A percentile compares a stretch with the other conserved stretches of the same genome.
Conservation (phyloP, 2,329 filamentous ascomycete species). For the Aspergillus sergii region DNA sequence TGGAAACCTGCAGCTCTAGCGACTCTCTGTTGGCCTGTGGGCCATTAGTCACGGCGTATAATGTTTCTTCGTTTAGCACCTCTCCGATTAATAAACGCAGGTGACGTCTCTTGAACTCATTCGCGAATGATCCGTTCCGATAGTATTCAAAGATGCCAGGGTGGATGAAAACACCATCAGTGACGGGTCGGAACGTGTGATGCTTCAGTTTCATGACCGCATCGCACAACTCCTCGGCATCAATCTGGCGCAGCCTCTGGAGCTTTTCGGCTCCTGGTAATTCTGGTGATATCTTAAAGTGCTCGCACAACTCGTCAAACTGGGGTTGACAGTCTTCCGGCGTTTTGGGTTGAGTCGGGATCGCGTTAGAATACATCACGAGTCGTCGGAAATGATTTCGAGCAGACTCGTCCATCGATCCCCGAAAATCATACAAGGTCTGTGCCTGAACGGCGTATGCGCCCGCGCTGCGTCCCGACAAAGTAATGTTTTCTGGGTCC, state of each 20-base stretch:
- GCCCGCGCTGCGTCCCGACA: constrained; percentile 49
- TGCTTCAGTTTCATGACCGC: constrained; percentile 44
- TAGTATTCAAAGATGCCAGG: constrained; percentile 44
- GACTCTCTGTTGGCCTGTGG: constrained; percentile 37
- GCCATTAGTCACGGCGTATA: constrained; percentile 47
- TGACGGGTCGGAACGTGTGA: constrained; percentile 52
- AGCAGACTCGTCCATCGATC: constrained; percentile 18
- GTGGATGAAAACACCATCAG: constrained; percentile 46
- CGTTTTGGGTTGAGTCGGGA: constrained; percentile 48
- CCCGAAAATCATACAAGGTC: constrained; percentile 45
- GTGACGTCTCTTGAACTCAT: constrained; percentile 38
- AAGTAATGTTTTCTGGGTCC: constrained; percentile 49
- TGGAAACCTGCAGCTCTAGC: constrained; percentile 42
- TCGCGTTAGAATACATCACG: constrained; percentile 51
- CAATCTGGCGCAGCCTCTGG: constrained; percentile 34
- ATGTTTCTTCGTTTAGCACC: constrained; percentile 48
- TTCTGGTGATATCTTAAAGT: constrained; percentile 33
- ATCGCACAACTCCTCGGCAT: constrained; percentile 34
- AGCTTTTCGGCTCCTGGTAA: constrained; percentile 35
- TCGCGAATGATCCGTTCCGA: constrained; percentile 39
- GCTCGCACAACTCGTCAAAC: constrained; percentile 47
- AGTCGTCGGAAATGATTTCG: constrained; percentile 41
- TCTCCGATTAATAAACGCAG: constrained; percentile 48
- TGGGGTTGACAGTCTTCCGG: constrained; percentile 41
- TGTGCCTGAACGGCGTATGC: constrained; percentile 41